Evolutionary conservation across 192 early-diverging fungal genomes (phyloP).

Genomic region (Dissophora ornata): DNA sequence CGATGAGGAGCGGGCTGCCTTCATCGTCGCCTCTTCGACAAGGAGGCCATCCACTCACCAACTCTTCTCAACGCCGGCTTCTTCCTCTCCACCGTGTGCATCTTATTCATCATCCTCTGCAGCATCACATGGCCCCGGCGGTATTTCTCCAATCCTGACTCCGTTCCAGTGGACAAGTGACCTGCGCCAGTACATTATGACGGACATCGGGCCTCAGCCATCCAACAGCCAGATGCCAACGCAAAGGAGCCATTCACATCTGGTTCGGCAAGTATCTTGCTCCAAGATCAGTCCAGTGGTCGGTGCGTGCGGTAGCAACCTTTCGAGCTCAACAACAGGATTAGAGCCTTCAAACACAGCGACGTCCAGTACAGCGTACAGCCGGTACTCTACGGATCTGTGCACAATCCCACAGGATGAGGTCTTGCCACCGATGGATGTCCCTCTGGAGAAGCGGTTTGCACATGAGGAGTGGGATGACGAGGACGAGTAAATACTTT

Average conservation of each 20-base stretch:
- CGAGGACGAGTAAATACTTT: conserved; percentile 19
- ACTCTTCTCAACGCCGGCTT: neutral
- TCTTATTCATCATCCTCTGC: conserved; percentile 13
- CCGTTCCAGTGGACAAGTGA: conserved; percentile 46
- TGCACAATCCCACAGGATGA: conserved; percentile 42
- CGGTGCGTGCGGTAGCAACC: neutral
- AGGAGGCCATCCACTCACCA: conserved; percentile 9
- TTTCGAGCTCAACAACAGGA: neutral
- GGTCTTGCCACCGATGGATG: conserved; percentile 29
- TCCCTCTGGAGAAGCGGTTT: conserved; percentile 17
- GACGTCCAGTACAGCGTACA: neutral
- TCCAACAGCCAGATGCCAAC: conserved; percentile 31
- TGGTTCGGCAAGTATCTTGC: conserved; percentile 24
- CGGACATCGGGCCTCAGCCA: conserved; percentile 50
- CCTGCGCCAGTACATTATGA: conserved; percentile 46
- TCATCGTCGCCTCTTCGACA: conserved; percentile 14
- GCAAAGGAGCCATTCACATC: conserved; percentile 5
- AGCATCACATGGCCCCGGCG: neutral
- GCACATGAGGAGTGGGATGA: conserved; percentile 44
- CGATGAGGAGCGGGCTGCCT: conserved; percentile 9
- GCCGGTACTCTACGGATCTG: conserved; percentile 22
- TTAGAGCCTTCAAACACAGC: neutral
- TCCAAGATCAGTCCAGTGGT: conserved; percentile 18
- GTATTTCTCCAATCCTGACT: neutral
- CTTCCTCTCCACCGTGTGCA: neutral